phyloP scores from a whole-genome alignment of 495 filamentous ascomycete species.

The Penicillium paxilli region DNA sequence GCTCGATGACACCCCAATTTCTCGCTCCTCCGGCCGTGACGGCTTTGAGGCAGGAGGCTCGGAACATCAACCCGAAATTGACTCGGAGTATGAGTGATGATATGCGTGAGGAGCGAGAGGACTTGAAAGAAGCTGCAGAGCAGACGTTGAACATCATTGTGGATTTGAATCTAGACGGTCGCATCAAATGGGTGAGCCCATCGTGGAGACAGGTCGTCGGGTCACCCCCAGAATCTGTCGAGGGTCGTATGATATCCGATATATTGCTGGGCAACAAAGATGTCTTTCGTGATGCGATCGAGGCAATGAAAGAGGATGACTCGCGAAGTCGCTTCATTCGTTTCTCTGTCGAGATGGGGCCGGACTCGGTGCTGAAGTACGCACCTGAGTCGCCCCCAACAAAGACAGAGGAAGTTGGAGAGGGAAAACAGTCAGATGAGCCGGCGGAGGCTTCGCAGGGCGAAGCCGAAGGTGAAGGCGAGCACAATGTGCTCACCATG shows the following conservation, averaged over 20 bases:
- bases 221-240: conserved; percentile 67
- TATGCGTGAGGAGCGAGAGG: conserved; percentile 80
- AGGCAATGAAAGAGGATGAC: conserved; percentile 90
- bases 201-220: conserved; percentile 97
- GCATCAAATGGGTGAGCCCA: conserved; percentile 91
- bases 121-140: conserved; percentile 92
- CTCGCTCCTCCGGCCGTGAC: conserved; percentile 53
- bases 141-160: conserved; percentile 95
- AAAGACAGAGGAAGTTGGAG: conserved; percentile 9
- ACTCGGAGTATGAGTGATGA: conserved; percentile 63
- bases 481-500: conserved; percentile 65
- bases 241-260: conserved; percentile 76
- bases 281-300: conserved; percentile 77
- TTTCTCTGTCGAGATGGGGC: conserved; percentile 76
- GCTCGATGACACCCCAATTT: conserved; percentile 37
- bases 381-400: conserved; percentile 44
- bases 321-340: conserved; percentile 89
- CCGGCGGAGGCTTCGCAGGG: conserved; percentile 41
- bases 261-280: conserved; percentile 74
- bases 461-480: conserved; percentile 43
- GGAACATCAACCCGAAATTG: conserved; percentile 48
- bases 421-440: conserved; percentile 19
- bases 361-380: conserved; percentile 63
- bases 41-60: conserved; percentile 55
- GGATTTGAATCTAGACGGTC: conserved; percentile 85